Evolutionary conservation across 345 rosid species (phyloP).

Genomic region (Psidium guajava): DNA sequence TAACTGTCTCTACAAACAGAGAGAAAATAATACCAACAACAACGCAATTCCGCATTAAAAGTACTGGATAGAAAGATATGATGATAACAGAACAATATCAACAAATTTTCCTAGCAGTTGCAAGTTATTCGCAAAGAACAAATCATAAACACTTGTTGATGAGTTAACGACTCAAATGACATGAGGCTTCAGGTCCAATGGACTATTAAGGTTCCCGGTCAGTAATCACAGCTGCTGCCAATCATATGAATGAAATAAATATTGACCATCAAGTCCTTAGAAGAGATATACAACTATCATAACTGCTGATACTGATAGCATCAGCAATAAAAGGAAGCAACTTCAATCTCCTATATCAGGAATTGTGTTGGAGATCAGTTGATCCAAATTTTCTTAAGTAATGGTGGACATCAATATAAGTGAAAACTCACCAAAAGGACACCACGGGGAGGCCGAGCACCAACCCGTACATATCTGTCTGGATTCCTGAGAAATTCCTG

Average conservation of each 20-base stretch:
- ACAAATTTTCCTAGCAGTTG: neutral
- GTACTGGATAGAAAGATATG: neutral
- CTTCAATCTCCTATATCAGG: neutral
- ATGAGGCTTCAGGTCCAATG: neutral
- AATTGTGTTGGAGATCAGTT: neutral
- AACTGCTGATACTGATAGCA: neutral
- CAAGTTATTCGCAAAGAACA: neutral
- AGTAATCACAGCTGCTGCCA: neutral
- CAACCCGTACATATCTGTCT: constrained; percentile 64
- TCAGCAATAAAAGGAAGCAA: neutral
- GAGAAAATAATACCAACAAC: neutral
- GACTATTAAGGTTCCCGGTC: neutral
- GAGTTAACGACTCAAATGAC: neutral
- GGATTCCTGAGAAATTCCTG: constrained; percentile 98
- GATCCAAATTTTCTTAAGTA: neutral
- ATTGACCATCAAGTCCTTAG: neutral
- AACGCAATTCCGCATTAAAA: neutral
- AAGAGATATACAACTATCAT: neutral
- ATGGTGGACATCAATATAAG: neutral
- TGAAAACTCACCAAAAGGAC: constrained; percentile 72
- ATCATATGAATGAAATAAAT: neutral
- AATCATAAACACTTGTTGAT: neutral
- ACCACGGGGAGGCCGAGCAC: constrained; percentile 98
- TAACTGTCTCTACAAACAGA: neutral
- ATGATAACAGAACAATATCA: neutral